These are phyloP conservation scores for Adansonia gregorii DNA, from an alignment of 441 rosid species.

Conservation along the genomic window DNA sequence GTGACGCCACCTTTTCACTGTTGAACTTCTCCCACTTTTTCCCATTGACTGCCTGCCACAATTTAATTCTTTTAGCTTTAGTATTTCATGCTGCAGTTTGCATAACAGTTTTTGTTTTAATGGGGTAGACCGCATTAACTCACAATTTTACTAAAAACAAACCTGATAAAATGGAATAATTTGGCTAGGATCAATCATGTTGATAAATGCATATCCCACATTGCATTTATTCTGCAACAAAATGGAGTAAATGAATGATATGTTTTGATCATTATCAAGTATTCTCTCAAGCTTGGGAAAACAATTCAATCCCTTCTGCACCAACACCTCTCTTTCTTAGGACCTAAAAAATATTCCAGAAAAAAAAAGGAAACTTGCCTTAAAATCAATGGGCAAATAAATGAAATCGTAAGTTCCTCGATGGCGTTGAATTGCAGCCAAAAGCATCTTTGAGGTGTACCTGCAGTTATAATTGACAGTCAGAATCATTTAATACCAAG, in stretches of 20 bases:
- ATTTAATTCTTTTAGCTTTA: constrained; percentile 14
- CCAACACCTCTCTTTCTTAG: no score
- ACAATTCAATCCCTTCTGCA: no score
- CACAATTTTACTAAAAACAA: constrained; percentile 7
- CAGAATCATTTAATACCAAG: neutral
- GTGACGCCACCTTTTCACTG: constrained; percentile 73
- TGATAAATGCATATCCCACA: constrained; percentile 79
- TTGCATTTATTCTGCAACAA: constrained; percentile 75
- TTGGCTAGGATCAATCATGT: constrained; percentile 63
- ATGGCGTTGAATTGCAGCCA: constrained; percentile 63
- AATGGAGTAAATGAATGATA: constrained; percentile 23
- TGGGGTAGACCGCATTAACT: neutral
- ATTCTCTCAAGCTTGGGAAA: neutral
- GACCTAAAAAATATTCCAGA: neutral
- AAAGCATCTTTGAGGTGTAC: constrained; percentile 74
- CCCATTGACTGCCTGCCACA: constrained; percentile 60
- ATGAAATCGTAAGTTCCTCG: constrained; percentile 69
- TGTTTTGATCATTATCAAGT: neutral
- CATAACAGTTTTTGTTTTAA: neutral
- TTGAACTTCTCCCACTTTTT: constrained; percentile 88
- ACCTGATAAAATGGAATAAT: constrained; percentile 70
- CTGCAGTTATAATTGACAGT: constrained; percentile 33
- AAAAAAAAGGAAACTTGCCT: constrained; percentile 45
- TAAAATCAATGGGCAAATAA: constrained; percentile 71
- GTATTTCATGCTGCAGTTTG: neutral